Conservation (phyloP, 768 basidiomycete genomes). For the Rhizopogon vulgaris region DNA sequence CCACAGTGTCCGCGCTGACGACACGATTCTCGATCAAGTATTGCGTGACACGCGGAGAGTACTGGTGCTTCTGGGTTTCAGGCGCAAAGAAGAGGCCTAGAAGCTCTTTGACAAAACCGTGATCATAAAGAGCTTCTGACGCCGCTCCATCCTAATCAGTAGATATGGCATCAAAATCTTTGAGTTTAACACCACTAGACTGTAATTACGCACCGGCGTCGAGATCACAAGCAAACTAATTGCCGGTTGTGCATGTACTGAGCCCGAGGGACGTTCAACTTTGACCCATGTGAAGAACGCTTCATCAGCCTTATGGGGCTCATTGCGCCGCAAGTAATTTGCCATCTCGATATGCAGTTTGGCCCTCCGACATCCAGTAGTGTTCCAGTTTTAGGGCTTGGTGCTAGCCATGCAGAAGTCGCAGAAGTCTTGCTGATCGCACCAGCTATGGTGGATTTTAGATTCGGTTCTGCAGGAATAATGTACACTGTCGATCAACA, state of each 20-base stretch:
- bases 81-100: slow-evolving; percentile 45
- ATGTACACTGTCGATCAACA: slow-evolving; percentile 50
- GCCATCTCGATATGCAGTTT: slow-evolving; percentile 35
- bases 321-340: slow-evolving; percentile 34
- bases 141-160: slow-evolving; percentile 11
- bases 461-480: slow-evolving; percentile 49
- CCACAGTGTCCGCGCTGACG: slow-evolving; percentile 58
- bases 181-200: slow-evolving; percentile 12
- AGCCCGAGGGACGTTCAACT: slow-evolving; percentile 22
- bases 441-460: slow-evolving; percentile 53
- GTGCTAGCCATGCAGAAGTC: slow-evolving; percentile 40
- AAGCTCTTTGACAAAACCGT: slow-evolving; percentile 57
- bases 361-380: slow-evolving; percentile 12
- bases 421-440: slow-evolving; percentile 50
- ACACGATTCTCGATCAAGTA: slow-evolving; percentile 52
- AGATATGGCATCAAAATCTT: background rate
- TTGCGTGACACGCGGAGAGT: slow-evolving; percentile 51
- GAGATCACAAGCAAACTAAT: background rate
- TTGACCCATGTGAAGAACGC: slow-evolving; percentile 60
- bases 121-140: slow-evolving; percentile 19
- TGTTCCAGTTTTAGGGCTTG: slow-evolving; percentile 2
- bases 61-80: slow-evolving; percentile 31
- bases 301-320: slow-evolving; percentile 47
- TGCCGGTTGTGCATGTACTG: background rate
- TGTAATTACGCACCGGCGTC: background rate